A percentile compares a stretch with the other conserved stretches of the same genome.
Evolutionary conservation across 768 basidiomycete species (phyloP).

Genomic region (Tricholoma furcatifolium): DNA sequence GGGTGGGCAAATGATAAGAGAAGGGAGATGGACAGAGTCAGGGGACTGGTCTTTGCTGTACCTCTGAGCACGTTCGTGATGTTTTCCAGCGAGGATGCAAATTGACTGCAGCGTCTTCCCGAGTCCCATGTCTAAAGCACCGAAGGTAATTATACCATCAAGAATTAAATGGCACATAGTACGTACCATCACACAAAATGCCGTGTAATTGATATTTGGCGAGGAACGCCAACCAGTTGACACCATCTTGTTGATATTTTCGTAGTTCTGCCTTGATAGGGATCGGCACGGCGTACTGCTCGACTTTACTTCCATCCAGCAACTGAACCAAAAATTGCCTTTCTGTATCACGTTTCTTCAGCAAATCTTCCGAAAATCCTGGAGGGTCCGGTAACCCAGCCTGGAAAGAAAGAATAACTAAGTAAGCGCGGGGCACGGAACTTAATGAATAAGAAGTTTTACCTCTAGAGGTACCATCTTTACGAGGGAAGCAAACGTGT

Average conservation of each 20-base stretch:
- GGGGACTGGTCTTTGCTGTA: slow-evolving; percentile 64
- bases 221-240: slow-evolving; percentile 98
- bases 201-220: slow-evolving; percentile 98
- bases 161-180: background rate
- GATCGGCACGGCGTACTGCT: slow-evolving; percentile 84
- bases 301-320: slow-evolving; percentile 93
- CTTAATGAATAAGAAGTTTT: slow-evolving; percentile 18
- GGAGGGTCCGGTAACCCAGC: slow-evolving; percentile 96
- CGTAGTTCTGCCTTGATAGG: slow-evolving; percentile 91
- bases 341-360: slow-evolving; percentile 84
- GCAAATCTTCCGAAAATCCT: slow-evolving; percentile 84
- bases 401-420: slow-evolving; percentile 34
- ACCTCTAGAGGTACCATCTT: slow-evolving; percentile 99
- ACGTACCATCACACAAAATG: slow-evolving; percentile 92
- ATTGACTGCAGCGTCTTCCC: slow-evolving; percentile 98
- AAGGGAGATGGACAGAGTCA: slow-evolving; percentile 85
- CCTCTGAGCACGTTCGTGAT: slow-evolving; percentile 77
- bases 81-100: slow-evolving; percentile 93
- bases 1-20: slow-evolving; percentile 94
- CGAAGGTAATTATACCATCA: background rate
- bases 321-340: slow-evolving; percentile 91
- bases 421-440: background rate
- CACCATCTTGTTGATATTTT: slow-evolving; percentile 97
- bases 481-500: slow-evolving; percentile 93
- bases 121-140: slow-evolving; percentile 87